Base-by-base conservation (phyloP, 768 basidiomycete species). In the Trametes elegans region DNA sequence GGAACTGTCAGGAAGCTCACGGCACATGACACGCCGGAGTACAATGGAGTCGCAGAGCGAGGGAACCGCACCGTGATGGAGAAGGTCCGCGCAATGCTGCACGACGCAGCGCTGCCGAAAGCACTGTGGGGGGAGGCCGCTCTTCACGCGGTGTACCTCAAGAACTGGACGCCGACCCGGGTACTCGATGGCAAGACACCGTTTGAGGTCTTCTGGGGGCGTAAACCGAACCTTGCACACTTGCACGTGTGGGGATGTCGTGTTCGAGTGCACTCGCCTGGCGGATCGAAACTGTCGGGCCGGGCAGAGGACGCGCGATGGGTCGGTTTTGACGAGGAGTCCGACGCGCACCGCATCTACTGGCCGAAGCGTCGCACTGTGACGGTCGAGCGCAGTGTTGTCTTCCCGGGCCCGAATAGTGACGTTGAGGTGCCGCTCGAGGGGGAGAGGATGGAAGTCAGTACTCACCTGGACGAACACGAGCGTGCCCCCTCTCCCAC, bases 11-110 rank as follows among this genome's bases (percentile, higher is more conserved):
- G 68, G 11, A 66, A 74, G 43, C 62, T 73, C 1, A 79, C 74
- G 1, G 64, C 72, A 0, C 74, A 76, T 18, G 68, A 80, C 46
- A 50, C 73, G 0, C 77, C 73, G 0, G 63, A 74, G 47, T 68
- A 79, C 35, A 80, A 80, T 50, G 75, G 79, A 0, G 58, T 79
- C 11, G 66, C 69, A 7, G 72, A 74, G 51, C 59, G 65, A 10
- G 47, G 64, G 2, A 70, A 71, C 47, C 54, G 68, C 24, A 69
- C 64, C 1, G 43, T 69, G 0, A 19, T 59, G 5, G 61, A 69
- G 34, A 24, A 52, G 2, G 62, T 59, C 1, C 61, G 64, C 9
- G 66, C 68, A 0, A 69, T 73, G 64, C 59, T 70, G 10, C 19
- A 60, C 27, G 62, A 46, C 5, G 39, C 48, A 8, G 49, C 41